Evolutionary conservation across 768 basidiomycete genomes (phyloP).

Genomic region (Pulveroboletus frians): DNA sequence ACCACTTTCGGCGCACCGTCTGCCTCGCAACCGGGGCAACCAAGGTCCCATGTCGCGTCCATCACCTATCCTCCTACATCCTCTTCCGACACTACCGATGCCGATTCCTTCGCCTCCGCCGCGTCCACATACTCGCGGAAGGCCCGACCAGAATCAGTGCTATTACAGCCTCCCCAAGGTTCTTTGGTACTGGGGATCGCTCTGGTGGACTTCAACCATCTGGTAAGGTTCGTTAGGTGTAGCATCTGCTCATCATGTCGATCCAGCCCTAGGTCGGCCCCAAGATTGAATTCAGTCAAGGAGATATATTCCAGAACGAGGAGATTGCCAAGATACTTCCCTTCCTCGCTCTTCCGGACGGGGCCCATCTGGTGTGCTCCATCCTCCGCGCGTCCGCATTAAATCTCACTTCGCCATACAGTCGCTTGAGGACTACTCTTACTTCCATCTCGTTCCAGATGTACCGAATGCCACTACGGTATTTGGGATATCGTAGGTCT

Average conservation of each 20-base stretch:
- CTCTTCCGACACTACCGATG: constrained; percentile 40
- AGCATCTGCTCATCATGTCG: constrained; percentile 9
- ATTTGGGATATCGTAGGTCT: constrained; percentile 85
- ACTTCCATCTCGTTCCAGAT: constrained; percentile 85
- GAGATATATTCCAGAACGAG: constrained; percentile 78
- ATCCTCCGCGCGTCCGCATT: constrained; percentile 3
- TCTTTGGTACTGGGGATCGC: constrained; percentile 81
- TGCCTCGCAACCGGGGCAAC: constrained; percentile 31
- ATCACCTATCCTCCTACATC: constrained; percentile 59
- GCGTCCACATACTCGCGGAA: constrained; percentile 56
- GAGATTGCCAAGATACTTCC: constrained; percentile 83
- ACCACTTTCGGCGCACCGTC: constrained; percentile 50
- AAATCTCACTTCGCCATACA: constrained; percentile 5
- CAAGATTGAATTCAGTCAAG: constrained; percentile 77
- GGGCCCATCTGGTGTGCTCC: constrained; percentile 76
- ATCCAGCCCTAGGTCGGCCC: constrained; percentile 70
- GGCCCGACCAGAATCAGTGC: constrained; percentile 71
- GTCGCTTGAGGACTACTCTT: constrained; percentile 82
- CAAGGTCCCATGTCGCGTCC: constrained; percentile 31
- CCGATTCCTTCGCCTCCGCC: constrained; percentile 56
- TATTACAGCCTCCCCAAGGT: constrained; percentile 51
- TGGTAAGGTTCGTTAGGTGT: constrained; percentile 45
- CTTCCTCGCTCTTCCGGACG: constrained; percentile 94
- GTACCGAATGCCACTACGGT: constrained; percentile 71
- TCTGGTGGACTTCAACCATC: constrained; percentile 92